A percentile compares a stretch with the other conserved stretches of the same genome.
These are phyloP conservation scores for Buddleja alternifolia DNA, from an alignment of 257 asterid genomes.

Conservation along the genomic window DNA sequence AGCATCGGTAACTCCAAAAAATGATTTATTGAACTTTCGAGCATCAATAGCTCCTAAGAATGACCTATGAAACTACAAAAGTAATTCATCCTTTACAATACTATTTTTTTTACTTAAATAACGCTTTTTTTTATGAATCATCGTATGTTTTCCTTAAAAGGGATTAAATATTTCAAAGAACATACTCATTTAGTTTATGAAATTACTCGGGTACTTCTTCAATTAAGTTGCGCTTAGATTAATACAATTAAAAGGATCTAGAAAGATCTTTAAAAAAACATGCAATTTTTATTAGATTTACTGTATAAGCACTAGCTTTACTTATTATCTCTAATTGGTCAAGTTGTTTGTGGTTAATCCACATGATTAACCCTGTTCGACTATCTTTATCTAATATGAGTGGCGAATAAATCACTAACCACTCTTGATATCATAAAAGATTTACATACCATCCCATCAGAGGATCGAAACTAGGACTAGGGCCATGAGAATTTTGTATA, in stretches of 20 bases:
- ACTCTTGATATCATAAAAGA: constrained; percentile 5
- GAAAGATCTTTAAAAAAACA: constrained; percentile 15
- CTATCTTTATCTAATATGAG: constrained; percentile 27
- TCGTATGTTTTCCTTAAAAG: constrained; percentile 37
- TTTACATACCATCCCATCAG: constrained; percentile 27
- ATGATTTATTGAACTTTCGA: too few relatives aligned
- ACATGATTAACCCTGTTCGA: neutral
- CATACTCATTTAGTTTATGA: constrained; percentile 37
- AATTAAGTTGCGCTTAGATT: constrained; percentile 18
- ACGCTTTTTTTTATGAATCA: constrained; percentile 1
- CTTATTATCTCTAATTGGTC: constrained; percentile 10
- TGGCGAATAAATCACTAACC: constrained; percentile 19
- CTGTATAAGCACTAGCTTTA: constrained; percentile 27
- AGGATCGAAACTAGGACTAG: neutral
- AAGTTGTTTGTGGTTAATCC: constrained; percentile 22
- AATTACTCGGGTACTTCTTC: constrained; percentile 26
- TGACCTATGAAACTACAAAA: too few relatives aligned
- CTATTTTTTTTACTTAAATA: neutral
- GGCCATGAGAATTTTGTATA: neutral
- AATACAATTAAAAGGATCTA: constrained; percentile 8
- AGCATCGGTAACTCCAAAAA: too few relatives aligned
- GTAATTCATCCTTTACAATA: constrained; percentile 1
- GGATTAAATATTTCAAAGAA: constrained; percentile 31
- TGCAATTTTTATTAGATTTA: neutral
- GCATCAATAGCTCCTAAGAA: too few relatives aligned